Evolutionary conservation across 345 rosid genomes (phyloP), one percentile per base, ranked within the genome.

Genomic region (Tarenaya hassleriana): DNA sequence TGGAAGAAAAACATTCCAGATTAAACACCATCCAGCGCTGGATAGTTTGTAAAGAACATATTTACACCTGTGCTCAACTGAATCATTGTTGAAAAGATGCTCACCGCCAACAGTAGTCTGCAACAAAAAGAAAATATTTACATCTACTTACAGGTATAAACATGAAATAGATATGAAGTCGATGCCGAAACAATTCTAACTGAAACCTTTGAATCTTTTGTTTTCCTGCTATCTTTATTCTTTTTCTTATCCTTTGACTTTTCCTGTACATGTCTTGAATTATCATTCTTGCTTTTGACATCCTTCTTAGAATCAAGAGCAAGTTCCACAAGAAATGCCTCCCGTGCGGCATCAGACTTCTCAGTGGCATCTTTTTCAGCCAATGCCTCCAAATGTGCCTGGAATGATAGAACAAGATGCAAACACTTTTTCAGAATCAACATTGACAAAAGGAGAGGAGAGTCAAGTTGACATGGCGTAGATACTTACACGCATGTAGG

Each of bases 261-360:
- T 63, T 88, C 98, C 58, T 72, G 83, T 10, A 72, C 13, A 71
- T 78, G 81, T 70, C 68, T 81, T 8, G 69, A 58, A 64, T 47
- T 69, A 63, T 81, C 83, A 52, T 55, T 76, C 63, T 84, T 80
- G 65, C 88, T 82, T 48, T 56, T 81, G 50, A 64, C 47, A 63
- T 58, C 79, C 70, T 82, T 84, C 69, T 79, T 77, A 58, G 95
- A 77, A 74, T 92, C 96, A 68, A 70, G 88, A 7, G 88, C 98
- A 18, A 88, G 96, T 76, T 92, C 98, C 1, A 81, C 91, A 54
- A 92, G 78, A 63, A 92, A 78, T 40, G 98, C 96, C 69, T 92
- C 94, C 52, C 94, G 73, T n/a, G 88, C 98, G 65, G 98, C 98
- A 74, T 92, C 94, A 68, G 98, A 81, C 77, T 81, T 88, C 77